Evolutionary conservation across 176 grass and related monocot genomes (phyloP).

Genomic region (Carex kokanica): DNA sequence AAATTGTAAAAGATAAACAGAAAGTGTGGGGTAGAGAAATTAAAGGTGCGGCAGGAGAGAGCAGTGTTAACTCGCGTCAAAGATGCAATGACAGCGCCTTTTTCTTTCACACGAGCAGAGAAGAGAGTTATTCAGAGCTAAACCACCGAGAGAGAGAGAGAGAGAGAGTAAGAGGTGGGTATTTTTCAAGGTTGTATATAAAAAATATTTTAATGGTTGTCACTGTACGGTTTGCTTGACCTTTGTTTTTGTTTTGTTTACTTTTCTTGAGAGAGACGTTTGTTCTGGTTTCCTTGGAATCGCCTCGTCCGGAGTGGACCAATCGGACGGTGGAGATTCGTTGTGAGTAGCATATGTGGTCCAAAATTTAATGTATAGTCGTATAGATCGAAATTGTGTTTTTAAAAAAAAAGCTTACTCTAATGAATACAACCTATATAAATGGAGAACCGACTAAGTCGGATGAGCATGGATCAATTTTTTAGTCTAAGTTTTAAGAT

Average conservation of each 20-base stretch:
- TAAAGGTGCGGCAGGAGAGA: neutral
- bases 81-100: conserved; percentile 10
- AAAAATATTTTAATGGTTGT: conserved; percentile 13
- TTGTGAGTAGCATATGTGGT: neutral
- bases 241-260: conserved; percentile 34
- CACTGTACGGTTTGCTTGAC: conserved; percentile 24
- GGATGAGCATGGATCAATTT: too few relatives aligned
- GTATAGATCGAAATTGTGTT: neutral
- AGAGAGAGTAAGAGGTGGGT: neutral
- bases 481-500: too few relatives aligned
- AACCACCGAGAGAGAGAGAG: neutral
- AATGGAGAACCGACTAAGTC: too few relatives aligned
- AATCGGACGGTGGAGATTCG: neutral
- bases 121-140: neutral
- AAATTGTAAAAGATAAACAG: neutral
- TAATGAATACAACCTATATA: too few relatives aligned
- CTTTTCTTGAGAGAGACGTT: conserved; percentile 8
- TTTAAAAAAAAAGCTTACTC: too few relatives aligned
- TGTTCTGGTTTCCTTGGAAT: conserved; percentile 13
- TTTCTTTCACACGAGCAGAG: conserved; percentile 21
- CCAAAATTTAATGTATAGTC: neutral
- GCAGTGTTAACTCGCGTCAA: conserved; percentile 19
- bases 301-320: neutral
- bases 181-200: conserved; percentile 20
- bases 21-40: neutral